phyloP scores from a whole-genome alignment of 2,329 filamentous ascomycete species.

The Pseudogymnoascus sp. region DNA sequence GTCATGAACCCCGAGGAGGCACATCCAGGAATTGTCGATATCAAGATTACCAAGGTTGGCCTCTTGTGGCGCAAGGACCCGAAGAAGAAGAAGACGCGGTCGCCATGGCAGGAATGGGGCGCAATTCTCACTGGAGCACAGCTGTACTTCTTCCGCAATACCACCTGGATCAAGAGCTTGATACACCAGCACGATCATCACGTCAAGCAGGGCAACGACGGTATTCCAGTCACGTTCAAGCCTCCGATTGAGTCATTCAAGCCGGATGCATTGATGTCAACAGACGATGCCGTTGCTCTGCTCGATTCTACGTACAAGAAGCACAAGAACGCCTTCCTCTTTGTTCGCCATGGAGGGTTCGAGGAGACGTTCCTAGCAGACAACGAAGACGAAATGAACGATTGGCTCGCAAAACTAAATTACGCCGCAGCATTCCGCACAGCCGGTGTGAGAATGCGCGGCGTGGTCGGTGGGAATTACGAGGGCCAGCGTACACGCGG shows the following conservation, averaged over 20 bases:
- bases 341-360: conserved; percentile 75
- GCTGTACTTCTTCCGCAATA: conserved; percentile 92
- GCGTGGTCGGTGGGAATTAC: conserved; percentile 75
- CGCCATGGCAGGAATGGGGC: conserved; percentile 98
- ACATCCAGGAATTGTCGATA: conserved; percentile 88
- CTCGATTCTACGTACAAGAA: conserved; percentile 82
- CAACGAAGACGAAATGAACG: conserved; percentile 84
- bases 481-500: conserved; percentile 71
- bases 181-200: conserved; percentile 83
- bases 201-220: conserved; percentile 66
- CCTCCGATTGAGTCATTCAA: conserved; percentile 89
- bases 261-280: conserved; percentile 87
- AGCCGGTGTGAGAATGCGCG: conserved; percentile 82
- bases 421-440: conserved; percentile 93
- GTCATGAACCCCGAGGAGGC: conserved; percentile 78
- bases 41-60: conserved; percentile 95
- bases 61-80: conserved; percentile 87
- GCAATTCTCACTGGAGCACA: conserved; percentile 94
- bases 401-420: conserved; percentile 93
- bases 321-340: conserved; percentile 91
- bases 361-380: conserved; percentile 91
- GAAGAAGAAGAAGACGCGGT: conserved; percentile 89
- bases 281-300: conserved; percentile 82
- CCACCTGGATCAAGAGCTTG: conserved; percentile 81
- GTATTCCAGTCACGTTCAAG: conserved; percentile 76